A percentile compares a stretch with the other conserved stretches of the same genome.
phyloP scores from a whole-genome alignment of 2,329 filamentous ascomycete genomes.

The Nigrospora oryzae region DNA sequence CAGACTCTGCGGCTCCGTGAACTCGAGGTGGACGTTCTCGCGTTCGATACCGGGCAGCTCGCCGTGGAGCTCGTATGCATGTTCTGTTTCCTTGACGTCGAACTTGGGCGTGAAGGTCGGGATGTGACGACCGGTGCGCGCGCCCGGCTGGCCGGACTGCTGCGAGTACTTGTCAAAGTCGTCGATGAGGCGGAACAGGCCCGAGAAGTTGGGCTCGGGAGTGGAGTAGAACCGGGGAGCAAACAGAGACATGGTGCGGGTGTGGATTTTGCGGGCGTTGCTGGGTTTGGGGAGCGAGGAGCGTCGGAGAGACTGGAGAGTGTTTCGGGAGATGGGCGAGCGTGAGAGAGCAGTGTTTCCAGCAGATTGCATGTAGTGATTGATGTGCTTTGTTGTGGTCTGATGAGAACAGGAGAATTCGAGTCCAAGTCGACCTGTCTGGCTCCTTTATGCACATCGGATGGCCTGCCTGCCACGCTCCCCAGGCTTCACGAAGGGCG shows the following conservation, averaged over 20 bases:
- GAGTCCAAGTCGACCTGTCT: conserved; percentile 7
- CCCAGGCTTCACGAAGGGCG: conserved; percentile 16
- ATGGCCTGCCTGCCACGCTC: conserved; percentile 9
- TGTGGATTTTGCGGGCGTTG: conserved; percentile 6
- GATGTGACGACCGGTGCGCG: conserved; percentile 16
- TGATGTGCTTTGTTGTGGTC: conserved; percentile 16
- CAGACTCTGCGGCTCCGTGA: conserved; percentile 67
- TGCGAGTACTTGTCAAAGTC: conserved; percentile 52
- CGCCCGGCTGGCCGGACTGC: conserved; percentile 1
- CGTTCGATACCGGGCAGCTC: conserved; percentile 71
- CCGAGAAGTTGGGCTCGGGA: conserved; percentile 42
- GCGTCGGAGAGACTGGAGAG: neutral
- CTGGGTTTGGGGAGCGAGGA: conserved; percentile 9
- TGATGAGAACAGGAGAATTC: conserved; percentile 11
- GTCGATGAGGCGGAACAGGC: conserved; percentile 57
- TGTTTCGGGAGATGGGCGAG: conserved; percentile 8
- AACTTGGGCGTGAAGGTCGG: conserved; percentile 67
- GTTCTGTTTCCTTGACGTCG: conserved; percentile 63
- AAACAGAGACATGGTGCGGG: conserved; percentile 51
- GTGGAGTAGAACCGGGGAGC: conserved; percentile 39
- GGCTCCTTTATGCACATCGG: conserved; percentile 20
- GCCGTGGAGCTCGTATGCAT: conserved; percentile 68
- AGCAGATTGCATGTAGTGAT: conserved; percentile 8
- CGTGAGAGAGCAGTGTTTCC: neutral
- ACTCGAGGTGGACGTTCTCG: conserved; percentile 69